Conservation (phyloP, 2,329 filamentous ascomycete genomes). For the Lecanoromycetidae sp. region DNA sequence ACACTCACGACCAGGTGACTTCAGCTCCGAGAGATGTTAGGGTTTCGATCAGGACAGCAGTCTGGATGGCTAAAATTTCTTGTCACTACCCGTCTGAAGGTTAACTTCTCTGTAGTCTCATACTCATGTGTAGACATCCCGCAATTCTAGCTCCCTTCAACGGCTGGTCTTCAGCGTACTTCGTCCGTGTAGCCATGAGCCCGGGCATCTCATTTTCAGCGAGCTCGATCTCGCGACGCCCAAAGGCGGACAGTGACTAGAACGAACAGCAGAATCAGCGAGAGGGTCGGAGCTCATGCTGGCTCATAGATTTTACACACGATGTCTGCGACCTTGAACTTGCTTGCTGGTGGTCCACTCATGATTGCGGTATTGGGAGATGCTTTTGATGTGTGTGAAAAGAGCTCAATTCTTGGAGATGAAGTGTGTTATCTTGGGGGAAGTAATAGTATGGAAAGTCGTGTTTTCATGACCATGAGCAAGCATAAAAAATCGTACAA, state of each 20-base stretch:
- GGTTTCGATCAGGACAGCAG: constrained; percentile 97
- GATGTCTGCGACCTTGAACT: constrained; percentile 98
- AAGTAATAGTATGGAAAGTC: too few relatives aligned
- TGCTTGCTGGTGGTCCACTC: constrained; percentile 59
- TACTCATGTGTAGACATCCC: constrained; percentile 96
- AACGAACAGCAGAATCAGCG: constrained; percentile 5
- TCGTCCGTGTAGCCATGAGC: constrained; percentile 85
- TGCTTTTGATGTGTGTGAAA: background rate
- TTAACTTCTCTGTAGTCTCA: constrained; percentile 22
- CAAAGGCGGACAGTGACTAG: constrained; percentile 82
- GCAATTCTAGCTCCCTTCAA: constrained; percentile 90
- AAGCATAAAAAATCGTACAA: too few relatives aligned
- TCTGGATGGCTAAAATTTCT: constrained; percentile 65
- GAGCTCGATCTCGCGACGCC: constrained; percentile 97
- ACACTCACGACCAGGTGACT: constrained; percentile 62
- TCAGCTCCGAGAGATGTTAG: constrained; percentile 88
- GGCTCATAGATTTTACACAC: constrained; percentile 28
- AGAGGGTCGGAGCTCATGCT: constrained; percentile 13
- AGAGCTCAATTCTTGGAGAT: background rate
- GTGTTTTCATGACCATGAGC: too few relatives aligned
- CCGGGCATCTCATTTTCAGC: constrained; percentile 95
- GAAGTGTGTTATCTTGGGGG: too few relatives aligned
- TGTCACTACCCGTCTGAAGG: background rate
- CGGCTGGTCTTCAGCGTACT: constrained; percentile 89
- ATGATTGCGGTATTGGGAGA: constrained; percentile 7